Evolutionary conservation across 2,329 filamentous ascomycete genomes (phyloP).

Genomic region (Sphaerulina musiva): DNA sequence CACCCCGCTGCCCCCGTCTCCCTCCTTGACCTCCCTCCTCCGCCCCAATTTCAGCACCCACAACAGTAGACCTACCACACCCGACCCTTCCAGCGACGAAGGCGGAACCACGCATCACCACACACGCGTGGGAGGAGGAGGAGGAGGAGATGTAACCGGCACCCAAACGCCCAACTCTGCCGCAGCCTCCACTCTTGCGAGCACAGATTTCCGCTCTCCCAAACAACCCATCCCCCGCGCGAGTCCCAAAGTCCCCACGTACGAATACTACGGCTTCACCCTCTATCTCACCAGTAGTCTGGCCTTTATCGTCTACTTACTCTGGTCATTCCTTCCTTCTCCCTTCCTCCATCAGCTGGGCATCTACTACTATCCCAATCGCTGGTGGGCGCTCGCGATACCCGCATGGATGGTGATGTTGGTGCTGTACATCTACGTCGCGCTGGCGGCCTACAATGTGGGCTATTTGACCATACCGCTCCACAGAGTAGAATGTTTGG

Average conservation of each 20-base stretch:
- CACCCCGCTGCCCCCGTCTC: conserved; percentile 85
- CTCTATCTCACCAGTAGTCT: conserved; percentile 84
- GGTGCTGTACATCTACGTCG: conserved; percentile 88
- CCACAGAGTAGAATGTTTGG: conserved; percentile 75
- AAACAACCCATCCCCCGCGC: conserved; percentile 67
- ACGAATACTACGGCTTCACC: conserved; percentile 98
- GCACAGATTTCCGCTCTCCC: conserved; percentile 47
- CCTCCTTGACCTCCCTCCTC: conserved; percentile 83
- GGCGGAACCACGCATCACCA: conserved; percentile 21
- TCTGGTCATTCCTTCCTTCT: conserved; percentile 87
- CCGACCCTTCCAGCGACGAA: conserved; percentile 85
- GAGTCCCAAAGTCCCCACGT: conserved; percentile 91
- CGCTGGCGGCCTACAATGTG: conserved; percentile 83
- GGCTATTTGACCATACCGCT: conserved; percentile 79
- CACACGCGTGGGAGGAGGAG: conserved; percentile 6
- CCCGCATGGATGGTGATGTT: conserved; percentile 84
- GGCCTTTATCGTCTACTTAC: conserved; percentile 64
- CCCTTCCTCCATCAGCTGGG: conserved; percentile 88
- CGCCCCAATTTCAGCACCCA: conserved; percentile 57
- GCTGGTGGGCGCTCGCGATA: conserved; percentile 94
- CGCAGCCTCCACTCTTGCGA: conserved; percentile 52
- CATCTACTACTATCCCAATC: conserved; percentile 93
- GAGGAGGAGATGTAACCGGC: conserved; percentile 31
- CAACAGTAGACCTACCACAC: conserved; percentile 85
- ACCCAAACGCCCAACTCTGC: conserved; percentile 47